Base-by-base conservation (phyloP, 2,329 filamentous ascomycete genomes). In the Polytolypa hystricis region DNA sequence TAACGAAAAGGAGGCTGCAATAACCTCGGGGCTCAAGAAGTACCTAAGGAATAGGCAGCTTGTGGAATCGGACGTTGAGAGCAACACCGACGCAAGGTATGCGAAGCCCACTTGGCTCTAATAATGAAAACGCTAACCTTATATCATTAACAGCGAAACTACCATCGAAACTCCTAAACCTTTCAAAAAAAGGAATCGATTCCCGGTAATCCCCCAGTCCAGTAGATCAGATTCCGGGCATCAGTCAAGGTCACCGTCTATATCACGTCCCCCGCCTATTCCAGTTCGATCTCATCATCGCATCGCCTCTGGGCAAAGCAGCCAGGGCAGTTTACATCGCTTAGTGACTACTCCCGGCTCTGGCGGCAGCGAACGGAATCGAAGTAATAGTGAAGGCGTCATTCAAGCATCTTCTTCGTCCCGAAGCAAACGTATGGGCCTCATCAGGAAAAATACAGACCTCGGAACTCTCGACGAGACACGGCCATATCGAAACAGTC, bases 211-310 rank as follows among this genome's bases (percentile, higher is more conserved):
- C 17, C 60, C 64, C 30, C 61, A 56, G 28, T 58, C 55, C 34
- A 84, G 82, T 53, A 79, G 81, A 11, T 71, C 76, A 33, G 84
- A 91, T 15, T 59, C 58, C 38, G 64, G 79, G 3, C 63, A 73
- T 23, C 77, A 80, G 46, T 64, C 75, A 29, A 75, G 77, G 44
- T 89, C 82, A 3, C 83, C 82, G 10, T 77, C 70, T 25, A 60
- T 74, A 8, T 65, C 69, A 14, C 74, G 80, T 21, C 71, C 81
- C 18, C 84, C 87, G 2, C 82, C 83, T 1, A 83, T 93, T 41
- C 85, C 85, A 0, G 74, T 74, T 4, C 74, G 81, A 42, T 91
- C 85, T 3, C 86, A 94, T 55, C 84, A 84, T 47, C 77, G 87
- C 19, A 61, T 66, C 38, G 55, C 61, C 3, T 68, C 64, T 3